Base-by-base conservation (phyloP, 2,329 filamentous ascomycete genomes). In the Stemphylium beticola region DNA sequence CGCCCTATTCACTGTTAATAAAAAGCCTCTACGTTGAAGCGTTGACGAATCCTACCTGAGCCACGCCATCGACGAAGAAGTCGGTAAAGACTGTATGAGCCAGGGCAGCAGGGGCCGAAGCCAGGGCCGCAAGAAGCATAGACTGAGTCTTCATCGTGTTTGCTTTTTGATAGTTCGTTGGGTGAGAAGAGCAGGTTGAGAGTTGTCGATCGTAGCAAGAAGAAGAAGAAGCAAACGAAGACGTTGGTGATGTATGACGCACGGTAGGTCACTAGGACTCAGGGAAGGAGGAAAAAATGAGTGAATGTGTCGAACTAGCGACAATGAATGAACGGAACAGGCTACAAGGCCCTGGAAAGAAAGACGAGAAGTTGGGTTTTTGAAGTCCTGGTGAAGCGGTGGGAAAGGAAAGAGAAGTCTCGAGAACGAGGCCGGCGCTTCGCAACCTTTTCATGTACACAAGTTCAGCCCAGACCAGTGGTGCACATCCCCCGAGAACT, bases 1-100 rank as follows among this genome's bases (percentile, higher is more conserved):
- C 86, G 57, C 89, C 89, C 74, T 91, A 36, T 2, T 8, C 7
- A n/a, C 4, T 32, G 51, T 71, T 78, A 71, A 58, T 38, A 36
- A 12, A 36, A 36, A 6, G 15, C 3, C 15, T 36, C 10, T n/a
- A 26, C 34, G 5, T 9, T 14, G n/a, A 12, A n/a, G 5, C 32
- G 4, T 4, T 24, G 26, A 8, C 12, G 40, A 5, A 59, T 29
- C 67, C 29, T 57, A 73, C 72, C 56, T 70, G 69, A 46, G 61
- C 58, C 34, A 66, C 48, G 42, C 74, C 70, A 46, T 76, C 54
- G 38, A 75, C 66, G 51, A 64, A 75, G 43, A 75, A 70, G 49
- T 70, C 62, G 7, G 69, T 74, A 51, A 72, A 76, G 41, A 68
- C 64, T 36, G 74, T 76, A 47, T 76, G 74, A 22, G 73, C 74